Conservation (phyloP, 306 rosid genomes). For the Pyrus communis region DNA sequence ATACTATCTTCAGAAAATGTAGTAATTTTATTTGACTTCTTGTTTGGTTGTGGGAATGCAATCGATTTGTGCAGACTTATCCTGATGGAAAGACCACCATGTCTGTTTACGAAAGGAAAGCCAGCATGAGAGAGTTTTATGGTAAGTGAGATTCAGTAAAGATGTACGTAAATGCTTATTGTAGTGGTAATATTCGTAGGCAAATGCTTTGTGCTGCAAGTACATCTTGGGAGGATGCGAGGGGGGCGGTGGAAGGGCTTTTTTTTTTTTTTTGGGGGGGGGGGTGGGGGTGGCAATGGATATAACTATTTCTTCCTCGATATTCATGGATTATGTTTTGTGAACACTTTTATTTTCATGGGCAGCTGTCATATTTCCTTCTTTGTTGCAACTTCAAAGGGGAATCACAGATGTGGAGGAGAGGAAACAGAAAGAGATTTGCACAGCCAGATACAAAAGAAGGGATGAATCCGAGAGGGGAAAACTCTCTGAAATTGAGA, state of each 20-base stretch:
- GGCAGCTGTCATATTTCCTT: conserved; percentile 79
- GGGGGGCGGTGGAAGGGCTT: neutral
- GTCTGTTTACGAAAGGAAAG: conserved; percentile 78
- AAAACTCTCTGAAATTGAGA: conserved; percentile 52
- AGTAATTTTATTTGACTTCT: neutral
- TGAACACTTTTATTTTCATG: conserved; percentile 1
- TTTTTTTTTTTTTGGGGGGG: too few species aligned
- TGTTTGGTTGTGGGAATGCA: conserved; percentile 17
- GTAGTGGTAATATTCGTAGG: neutral
- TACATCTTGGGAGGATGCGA: neutral
- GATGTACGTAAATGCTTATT: neutral
- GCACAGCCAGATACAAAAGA: conserved; percentile 41
- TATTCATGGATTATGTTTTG: neutral
- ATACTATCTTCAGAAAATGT: conserved; percentile 8
- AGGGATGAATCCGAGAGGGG: conserved; percentile 37
- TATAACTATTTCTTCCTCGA: neutral
- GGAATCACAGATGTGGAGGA: conserved; percentile 88
- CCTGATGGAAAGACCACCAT: conserved; percentile 81
- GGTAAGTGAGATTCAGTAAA: conserved; percentile 39
- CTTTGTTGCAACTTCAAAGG: conserved; percentile 77
- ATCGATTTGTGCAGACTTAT: conserved; percentile 50
- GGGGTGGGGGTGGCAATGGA: neutral
- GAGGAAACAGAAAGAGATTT: conserved; percentile 67
- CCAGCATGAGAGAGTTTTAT: conserved; percentile 74
- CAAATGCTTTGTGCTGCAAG: neutral